Conservation (phyloP, 371 early-diverging fungal species). For the Conidiobolus incongruus region DNA sequence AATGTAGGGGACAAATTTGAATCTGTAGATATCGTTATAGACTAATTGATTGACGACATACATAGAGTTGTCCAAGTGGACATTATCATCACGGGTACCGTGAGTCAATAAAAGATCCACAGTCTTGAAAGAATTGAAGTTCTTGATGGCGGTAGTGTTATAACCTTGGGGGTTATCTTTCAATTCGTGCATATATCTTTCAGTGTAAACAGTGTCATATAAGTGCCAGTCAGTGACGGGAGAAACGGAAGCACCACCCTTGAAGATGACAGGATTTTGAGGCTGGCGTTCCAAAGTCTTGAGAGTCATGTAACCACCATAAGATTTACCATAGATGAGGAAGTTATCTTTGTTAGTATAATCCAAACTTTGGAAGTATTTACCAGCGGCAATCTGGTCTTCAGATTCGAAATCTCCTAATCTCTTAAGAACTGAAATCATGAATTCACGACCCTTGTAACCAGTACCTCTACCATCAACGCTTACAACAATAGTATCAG, state of each 20-base stretch:
- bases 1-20: conserved; percentile 60
- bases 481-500: conserved; percentile 15
- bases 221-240: conserved; percentile 88
- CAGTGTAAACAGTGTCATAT: conserved; percentile 83
- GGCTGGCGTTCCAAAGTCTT: conserved; percentile 50
- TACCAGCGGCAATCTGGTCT: conserved; percentile 73
- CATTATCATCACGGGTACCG: conserved; percentile 83
- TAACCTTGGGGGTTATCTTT: conserved; percentile 55
- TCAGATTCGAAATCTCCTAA: conserved; percentile 62
- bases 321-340: conserved; percentile 90
- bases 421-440: conserved; percentile 41
- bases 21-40: conserved; percentile 36
- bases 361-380: conserved; percentile 31
- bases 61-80: conserved; percentile 77
- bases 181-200: conserved; percentile 87
- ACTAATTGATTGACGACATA: conserved; percentile 53
- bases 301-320: conserved; percentile 76
- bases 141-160: conserved; percentile 44
- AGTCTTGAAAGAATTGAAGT: conserved; percentile 61
- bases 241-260: conserved; percentile 77
- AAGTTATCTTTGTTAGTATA: conserved; percentile 57
- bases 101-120: conserved; percentile 64
- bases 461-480: conserved; percentile 16
- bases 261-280: conserved; percentile 45
- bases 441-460: conserved; percentile 58